Base-by-base conservation (phyloP, 148 eudicot genomes). In the Pharnaceum exiguum region DNA sequence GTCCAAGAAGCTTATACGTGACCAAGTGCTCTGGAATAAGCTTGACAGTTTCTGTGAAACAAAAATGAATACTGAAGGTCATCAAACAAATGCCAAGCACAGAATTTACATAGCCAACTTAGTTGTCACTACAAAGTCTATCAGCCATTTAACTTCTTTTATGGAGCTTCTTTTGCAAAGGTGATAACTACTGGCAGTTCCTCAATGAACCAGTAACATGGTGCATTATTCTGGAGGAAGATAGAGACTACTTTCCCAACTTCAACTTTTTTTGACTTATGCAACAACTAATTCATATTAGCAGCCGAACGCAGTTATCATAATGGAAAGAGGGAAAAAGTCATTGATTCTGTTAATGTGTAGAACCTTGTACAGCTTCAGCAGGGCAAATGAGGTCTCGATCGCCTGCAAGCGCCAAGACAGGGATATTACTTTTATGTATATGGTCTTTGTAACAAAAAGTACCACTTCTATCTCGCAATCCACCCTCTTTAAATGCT, bases 351-450 rank as follows among this genome's bases (percentile, higher is more conserved):
- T n/a, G n/a, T n/a, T 1, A 35, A 6, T 16, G 24, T 57, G 26
- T 21, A 15, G 55, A 55, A 93, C 96, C 99, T 31, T 76, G 48
- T 48, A 93, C 99, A 46, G 96, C 99, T 79, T 89, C 99, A 45
- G 91, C 85, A 21, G 99, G 99, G 61, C 96, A 93, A 21, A 93
- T 89, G 65, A 78, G 72, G 74, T 93, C 99, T 51, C 36, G 75
- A 70, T 93, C 96, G 37, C 95, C 96, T 3, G 99, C 96, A 72
- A 93, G 66, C 51, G 99, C 99, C 50, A 93, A 78, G 71, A 93
- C 81, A 19, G 96, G 99, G 48, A 86, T 80, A 37, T 62, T 70
- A 62, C 68, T 76, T 69, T 78, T 82, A 53, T 70, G 79, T 25
- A 93, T 75, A 71, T 93, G 89, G 59, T 93, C 91, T 75, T 88